A percentile compares a stretch with the other conserved stretches of the same genome.
Conservation (phyloP, 768 basidiomycete species). For the Kwoniella botswanensis region DNA sequence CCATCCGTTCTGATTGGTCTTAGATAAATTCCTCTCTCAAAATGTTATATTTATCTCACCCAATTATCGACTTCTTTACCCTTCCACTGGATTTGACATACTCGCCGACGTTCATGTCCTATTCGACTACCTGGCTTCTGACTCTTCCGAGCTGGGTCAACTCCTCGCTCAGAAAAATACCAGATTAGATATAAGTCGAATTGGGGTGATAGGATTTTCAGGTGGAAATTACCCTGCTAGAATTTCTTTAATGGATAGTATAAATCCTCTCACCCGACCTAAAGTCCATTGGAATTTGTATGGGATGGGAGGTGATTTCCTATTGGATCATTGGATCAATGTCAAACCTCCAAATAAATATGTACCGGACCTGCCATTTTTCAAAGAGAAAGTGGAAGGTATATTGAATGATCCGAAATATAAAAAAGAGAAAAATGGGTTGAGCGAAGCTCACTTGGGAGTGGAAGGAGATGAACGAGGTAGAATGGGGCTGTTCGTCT, state of each 20-base stretch:
- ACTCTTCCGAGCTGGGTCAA: background rate
- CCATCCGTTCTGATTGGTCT: no score
- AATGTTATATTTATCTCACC: conserved; percentile 14
- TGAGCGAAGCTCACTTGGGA: background rate
- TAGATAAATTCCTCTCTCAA: conserved; percentile 11
- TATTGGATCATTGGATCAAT: conserved; percentile 18
- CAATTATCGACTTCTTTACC: conserved; percentile 19
- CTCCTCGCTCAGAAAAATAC: background rate
- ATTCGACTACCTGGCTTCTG: conserved; percentile 15
- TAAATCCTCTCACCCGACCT: background rate
- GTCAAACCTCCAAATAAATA: background rate
- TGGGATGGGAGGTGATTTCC: conserved; percentile 7
- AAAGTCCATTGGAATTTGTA: conserved; percentile 14
- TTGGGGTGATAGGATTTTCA: conserved; percentile 19
- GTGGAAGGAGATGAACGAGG: background rate
- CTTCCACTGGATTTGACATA: conserved; percentile 10
- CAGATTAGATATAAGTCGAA: background rate
- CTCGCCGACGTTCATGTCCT: conserved; percentile 10
- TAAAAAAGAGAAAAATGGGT: background rate
- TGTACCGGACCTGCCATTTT: background rate
- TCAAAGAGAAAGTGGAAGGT: background rate
- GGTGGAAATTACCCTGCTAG: conserved; percentile 19
- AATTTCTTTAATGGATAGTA: background rate
- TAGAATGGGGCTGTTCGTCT: conserved; percentile 1
- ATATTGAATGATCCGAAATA: background rate